phyloP scores from a whole-genome alignment of 306 rosid species.

The Cicer cuneatum region DNA sequence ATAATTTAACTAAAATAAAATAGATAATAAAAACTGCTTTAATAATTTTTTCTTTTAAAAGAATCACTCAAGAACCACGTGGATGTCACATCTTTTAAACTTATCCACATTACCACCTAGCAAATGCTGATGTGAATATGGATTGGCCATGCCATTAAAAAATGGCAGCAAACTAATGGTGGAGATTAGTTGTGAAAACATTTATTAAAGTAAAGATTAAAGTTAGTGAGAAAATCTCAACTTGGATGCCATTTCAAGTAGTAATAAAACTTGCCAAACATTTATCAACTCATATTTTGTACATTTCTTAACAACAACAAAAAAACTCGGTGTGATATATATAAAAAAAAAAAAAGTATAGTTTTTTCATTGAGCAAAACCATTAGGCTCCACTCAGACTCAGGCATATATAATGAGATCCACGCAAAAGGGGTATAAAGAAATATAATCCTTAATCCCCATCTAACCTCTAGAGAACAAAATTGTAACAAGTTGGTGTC shows the following conservation, averaged over 20 bases:
- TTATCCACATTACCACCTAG: background rate
- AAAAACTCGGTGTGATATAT: background rate
- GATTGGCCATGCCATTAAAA: background rate
- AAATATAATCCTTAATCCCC: conserved; percentile 32
- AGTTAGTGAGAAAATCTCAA: conserved; percentile 11
- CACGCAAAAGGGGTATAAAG: background rate
- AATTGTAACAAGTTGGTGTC: conserved; percentile 19
- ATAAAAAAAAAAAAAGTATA: background rate
- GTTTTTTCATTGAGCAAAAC: conserved; percentile 33
- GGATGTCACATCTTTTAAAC: conserved; percentile 5
- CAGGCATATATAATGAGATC: conserved; percentile 30
- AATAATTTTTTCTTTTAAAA: background rate
- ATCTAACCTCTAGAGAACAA: conserved; percentile 51
- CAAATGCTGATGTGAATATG: background rate
- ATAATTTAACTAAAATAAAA: background rate
- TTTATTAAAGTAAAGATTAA: background rate
- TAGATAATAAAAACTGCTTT: background rate
- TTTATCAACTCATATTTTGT: background rate
- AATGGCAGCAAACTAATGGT: background rate
- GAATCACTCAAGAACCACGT: background rate
- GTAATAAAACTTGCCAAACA: background rate
- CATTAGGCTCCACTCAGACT: conserved; percentile 40
- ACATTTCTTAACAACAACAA: background rate
- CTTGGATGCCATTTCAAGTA: background rate
- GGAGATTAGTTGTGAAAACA: background rate